Conservation (phyloP, 768 basidiomycete genomes). For the Leccinum sublutescens region DNA sequence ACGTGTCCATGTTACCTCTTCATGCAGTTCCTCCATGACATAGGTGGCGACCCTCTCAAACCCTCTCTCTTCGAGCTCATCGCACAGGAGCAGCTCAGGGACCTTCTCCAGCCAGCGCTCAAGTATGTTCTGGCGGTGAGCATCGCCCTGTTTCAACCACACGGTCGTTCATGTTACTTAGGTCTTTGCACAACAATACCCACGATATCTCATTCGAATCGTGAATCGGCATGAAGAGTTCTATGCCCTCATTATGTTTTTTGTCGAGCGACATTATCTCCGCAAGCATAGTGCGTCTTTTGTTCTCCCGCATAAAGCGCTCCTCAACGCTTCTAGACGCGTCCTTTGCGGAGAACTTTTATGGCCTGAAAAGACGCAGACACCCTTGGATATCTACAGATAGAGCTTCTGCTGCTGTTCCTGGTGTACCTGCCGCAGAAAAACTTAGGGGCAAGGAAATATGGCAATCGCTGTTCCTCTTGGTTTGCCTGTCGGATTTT, state of each 20-base stretch:
- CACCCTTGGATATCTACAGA: conserved; percentile 69
- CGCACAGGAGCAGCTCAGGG: conserved; percentile 90
- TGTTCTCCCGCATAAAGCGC: background rate
- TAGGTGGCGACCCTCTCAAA: conserved; percentile 68
- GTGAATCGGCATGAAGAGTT: conserved; percentile 97
- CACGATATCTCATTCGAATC: conserved; percentile 85
- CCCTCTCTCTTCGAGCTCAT: conserved; percentile 89
- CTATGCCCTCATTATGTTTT: conserved; percentile 83
- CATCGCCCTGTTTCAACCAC: conserved; percentile 3
- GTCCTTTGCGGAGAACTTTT: conserved; percentile 95
- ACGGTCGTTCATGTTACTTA: conserved; percentile 28
- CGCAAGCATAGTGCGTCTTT: conserved; percentile 68
- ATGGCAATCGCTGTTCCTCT: conserved; percentile 71
- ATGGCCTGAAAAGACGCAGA: conserved; percentile 81
- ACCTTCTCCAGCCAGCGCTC: conserved; percentile 89
- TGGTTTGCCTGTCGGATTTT: conserved; percentile 51
- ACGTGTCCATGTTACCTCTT: conserved; percentile 15
- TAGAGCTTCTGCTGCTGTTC: conserved; percentile 64
- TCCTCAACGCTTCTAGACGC: conserved; percentile 55
- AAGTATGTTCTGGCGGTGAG: conserved; percentile 91
- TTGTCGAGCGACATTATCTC: conserved; percentile 91
- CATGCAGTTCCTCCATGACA: conserved; percentile 85
- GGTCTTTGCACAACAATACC: conserved; percentile 95
- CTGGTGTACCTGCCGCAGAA: conserved; percentile 62
- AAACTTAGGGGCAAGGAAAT: conserved; percentile 66